Percentiles rank a stretch among this genome's conserved stretches.
These are phyloP conservation scores for Haematococcus lacustris DNA, from an alignment of 139 green algal genomes.

Conservation along the genomic window DNA sequence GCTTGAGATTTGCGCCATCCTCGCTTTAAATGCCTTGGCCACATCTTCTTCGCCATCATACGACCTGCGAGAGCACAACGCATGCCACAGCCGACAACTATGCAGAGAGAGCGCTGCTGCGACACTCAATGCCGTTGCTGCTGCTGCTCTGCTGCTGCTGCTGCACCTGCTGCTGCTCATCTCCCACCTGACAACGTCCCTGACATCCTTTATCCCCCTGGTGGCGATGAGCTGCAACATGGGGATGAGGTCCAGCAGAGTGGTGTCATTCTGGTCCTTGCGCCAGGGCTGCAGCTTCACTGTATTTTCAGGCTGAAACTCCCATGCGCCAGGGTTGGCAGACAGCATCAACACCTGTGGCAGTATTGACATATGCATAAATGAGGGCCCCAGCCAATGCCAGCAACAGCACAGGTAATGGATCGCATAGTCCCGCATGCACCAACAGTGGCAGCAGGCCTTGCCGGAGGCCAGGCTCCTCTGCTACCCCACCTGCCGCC, in stretches of 20 bases:
- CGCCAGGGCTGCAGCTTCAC: slow-evolving; percentile 76
- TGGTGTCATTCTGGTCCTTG: slow-evolving; percentile 58
- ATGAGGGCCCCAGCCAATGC: too few species aligned
- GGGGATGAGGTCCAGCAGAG: slow-evolving; percentile 78
- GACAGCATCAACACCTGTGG: slow-evolving; percentile 26
- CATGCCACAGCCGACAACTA: too few species aligned
- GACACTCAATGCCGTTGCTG: too few species aligned
- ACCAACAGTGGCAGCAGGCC: too few species aligned
- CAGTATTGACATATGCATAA: too few species aligned
- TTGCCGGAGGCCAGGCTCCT: too few species aligned
- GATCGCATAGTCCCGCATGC: too few species aligned
- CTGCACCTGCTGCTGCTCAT: too few species aligned
- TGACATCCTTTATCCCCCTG: slow-evolving; percentile 22
- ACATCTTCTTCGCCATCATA: slow-evolving; percentile 85
- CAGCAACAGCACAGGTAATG: too few species aligned
- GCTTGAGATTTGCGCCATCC: slow-evolving; percentile 40
- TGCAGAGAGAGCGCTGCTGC: too few species aligned
- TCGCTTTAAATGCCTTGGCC: slow-evolving; percentile 68
- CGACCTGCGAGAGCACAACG: slow-evolving; percentile 2
- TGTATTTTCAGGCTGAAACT: slow-evolving; percentile 86
- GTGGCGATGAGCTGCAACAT: slow-evolving; percentile 49
- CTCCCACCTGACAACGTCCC: slow-evolving; percentile 20
- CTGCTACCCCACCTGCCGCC: too few species aligned
- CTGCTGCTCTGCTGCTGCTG: too few species aligned
- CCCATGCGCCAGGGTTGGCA: slow-evolving; percentile 29